Base-by-base conservation (phyloP, 495 filamentous ascomycete genomes). In the Annulohypoxylon maeteangense region DNA sequence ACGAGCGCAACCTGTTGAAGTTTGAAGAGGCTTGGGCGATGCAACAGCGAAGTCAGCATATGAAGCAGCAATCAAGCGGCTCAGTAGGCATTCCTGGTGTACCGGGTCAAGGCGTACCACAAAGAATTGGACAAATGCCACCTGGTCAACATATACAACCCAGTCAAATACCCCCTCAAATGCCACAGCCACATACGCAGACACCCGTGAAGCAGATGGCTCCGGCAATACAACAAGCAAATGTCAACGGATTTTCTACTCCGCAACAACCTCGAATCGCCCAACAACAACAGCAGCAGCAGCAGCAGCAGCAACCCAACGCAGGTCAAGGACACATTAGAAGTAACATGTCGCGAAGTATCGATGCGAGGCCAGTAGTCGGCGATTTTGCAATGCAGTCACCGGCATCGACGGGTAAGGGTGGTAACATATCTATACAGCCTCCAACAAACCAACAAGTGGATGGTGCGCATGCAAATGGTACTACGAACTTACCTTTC, bases 11-110 rank as follows among this genome's bases (percentile, higher is more conserved):
- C 65, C 78, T 98, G 4, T 29, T 80, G 20, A 83, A 82, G 23
- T 97, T 93, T 72, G 94, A 98, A 75, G 88, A 90, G 56, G 87
- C 87, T n/a, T 92, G 87, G 79, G 72, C 87, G 12, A 83, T 79
- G 32, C 85, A 83, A 64, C 88, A 90, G 23, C 86, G 87, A 70
- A 87, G 85, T 57, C 87, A 88, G 66, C 81, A 85, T 22, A 84
- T 86, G 78, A 86, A 90, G 74, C 86, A 88, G 62, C 79, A 85
- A 34, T 7, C 74, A 14, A 56, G 54, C 36, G 55, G 72, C 78
- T 70, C 80, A 76, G 32, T 80, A 74, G 79, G 80, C 66, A 76
- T 82, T 78, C 73, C 81, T 63, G 57, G 81, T 75, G 65, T 76
- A 70, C 79, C 78, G 45, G 63, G 69, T 42, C 82, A 78, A 67